Evolutionary conservation across 176 grass and related monocot genomes (phyloP), one percentile per base, ranked within the genome.

Genomic region (Cenchrus fungigraminus): DNA sequence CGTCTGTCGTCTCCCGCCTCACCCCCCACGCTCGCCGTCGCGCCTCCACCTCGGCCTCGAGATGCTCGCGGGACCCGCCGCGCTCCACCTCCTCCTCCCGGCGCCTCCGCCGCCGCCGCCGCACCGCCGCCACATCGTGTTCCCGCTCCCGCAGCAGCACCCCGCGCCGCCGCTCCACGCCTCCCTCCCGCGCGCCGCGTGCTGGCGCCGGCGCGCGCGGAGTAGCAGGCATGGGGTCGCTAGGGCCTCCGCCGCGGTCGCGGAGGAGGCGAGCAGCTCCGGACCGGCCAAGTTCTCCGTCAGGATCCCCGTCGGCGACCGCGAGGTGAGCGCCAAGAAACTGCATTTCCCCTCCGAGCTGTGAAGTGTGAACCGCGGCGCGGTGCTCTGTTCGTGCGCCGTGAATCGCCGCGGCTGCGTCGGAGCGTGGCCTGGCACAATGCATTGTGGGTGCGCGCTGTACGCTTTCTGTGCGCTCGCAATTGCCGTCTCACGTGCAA

Each of bases 271-370:
- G 20, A 49, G 46, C 46, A 11, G 65, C 65, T 83, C 86, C 6
- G 85, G 72, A 1, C 87, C 88, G 19, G 34, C 81, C 80, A 95
- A 94, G 90, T 87, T 89, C 84, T 95, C 91, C 59, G 54, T 95
- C 4, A 91, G 87, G 71, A 95, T 98, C 72, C 97, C 97, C 45
- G 86, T 95, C 46, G 97, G 97, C 63, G 86, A 95, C 79, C 92
- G 97, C 76, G 75, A 92, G 75, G 96, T 95, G 84, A 92, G 92
- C 28, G 14, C 13, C 22, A 8, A 47, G 6, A n/a, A 10, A 17
- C 78, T 13, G 2, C 19, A 4, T 6, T 10, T 15, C 6, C 11
- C 16, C 10, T 2, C 53, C 32, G 51, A 14, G 13, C 22, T 17
- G 50, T 57, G 40, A 34, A 34, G 34, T 34, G 34, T 34, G 15